These are phyloP conservation scores for Asterochloris sp. DNA, from an alignment of 139 green algal species.

Conservation along the genomic window DNA sequence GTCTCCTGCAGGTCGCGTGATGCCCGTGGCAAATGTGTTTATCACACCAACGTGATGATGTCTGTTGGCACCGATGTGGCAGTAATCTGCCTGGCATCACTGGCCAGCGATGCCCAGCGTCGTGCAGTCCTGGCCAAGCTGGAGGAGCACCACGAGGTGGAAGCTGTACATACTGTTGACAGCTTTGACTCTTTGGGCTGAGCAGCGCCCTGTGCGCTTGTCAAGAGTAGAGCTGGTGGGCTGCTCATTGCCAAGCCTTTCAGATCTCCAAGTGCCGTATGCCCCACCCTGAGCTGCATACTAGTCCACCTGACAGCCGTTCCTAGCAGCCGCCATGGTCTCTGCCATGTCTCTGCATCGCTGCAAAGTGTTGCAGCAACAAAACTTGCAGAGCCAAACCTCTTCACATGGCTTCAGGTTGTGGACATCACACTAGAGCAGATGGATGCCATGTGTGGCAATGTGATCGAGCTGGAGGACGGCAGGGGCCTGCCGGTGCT, in stretches of 20 bases:
- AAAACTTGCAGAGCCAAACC: too few relatives aligned
- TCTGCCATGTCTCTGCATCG: too few relatives aligned
- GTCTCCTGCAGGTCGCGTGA: slow-evolving; percentile 47
- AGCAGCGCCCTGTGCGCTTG: neutral
- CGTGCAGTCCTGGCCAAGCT: slow-evolving; percentile 57
- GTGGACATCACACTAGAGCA: slow-evolving; percentile 86
- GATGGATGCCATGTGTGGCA: slow-evolving; percentile 89
- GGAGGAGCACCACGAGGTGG: slow-evolving; percentile 39
- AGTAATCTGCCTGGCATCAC: slow-evolving; percentile 83
- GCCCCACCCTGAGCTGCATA: too few relatives aligned
- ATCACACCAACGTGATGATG: slow-evolving; percentile 99
- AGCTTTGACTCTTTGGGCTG: neutral
- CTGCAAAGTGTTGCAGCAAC: too few relatives aligned
- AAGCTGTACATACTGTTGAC: neutral
- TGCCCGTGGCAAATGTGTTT: slow-evolving; percentile 62
- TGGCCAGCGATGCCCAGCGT: slow-evolving; percentile 69
- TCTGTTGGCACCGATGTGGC: slow-evolving; percentile 84
- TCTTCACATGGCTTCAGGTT: slow-evolving; percentile 39
- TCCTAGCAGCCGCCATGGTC: neutral
- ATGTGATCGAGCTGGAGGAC: slow-evolving; percentile 89
- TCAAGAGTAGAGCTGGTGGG: neutral
- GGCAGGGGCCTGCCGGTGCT: slow-evolving; percentile 78
- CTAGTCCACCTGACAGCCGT: neutral
- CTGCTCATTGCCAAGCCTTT: neutral
- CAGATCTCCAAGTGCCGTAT: neutral